phyloP scores from a whole-genome alignment of 305 asterid species.

The Euphrasia arctica region DNA sequence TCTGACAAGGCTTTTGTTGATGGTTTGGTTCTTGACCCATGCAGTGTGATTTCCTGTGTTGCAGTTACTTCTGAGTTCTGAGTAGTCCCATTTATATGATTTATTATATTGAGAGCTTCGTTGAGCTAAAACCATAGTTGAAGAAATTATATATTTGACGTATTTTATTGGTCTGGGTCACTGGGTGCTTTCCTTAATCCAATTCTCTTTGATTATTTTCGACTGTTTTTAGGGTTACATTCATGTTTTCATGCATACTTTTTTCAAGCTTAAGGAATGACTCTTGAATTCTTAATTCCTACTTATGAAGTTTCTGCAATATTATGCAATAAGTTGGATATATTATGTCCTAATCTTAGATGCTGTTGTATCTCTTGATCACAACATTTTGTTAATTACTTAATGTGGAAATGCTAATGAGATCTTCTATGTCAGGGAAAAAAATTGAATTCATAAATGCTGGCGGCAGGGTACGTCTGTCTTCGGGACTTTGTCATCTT shows the following conservation, averaged over 20 bases:
- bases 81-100: constrained; percentile 9
- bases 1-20: constrained; percentile 87
- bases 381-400: constrained; percentile 3
- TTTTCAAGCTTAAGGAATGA: constrained; percentile 4
- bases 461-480: constrained; percentile 81
- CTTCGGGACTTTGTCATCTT: constrained; percentile 10
- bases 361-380: constrained; percentile 20
- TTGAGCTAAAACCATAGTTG: constrained; percentile 11
- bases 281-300: neutral
- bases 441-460: constrained; percentile 80
- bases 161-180: neutral
- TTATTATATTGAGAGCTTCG: constrained; percentile 14
- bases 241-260: neutral
- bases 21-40: constrained; percentile 80
- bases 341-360: constrained; percentile 14
- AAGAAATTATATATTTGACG: constrained; percentile 8
- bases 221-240: neutral
- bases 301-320: constrained; percentile 21
- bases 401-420: constrained; percentile 16
- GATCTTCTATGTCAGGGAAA: constrained; percentile 59
- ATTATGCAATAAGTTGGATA: constrained; percentile 16
- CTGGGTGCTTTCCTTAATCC: neutral
- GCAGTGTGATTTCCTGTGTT: constrained; percentile 38
- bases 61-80: constrained; percentile 24
- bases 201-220: constrained; percentile 12